Conservation (phyloP, 2,329 filamentous ascomycete genomes). For the Botrytis cinerea region DNA sequence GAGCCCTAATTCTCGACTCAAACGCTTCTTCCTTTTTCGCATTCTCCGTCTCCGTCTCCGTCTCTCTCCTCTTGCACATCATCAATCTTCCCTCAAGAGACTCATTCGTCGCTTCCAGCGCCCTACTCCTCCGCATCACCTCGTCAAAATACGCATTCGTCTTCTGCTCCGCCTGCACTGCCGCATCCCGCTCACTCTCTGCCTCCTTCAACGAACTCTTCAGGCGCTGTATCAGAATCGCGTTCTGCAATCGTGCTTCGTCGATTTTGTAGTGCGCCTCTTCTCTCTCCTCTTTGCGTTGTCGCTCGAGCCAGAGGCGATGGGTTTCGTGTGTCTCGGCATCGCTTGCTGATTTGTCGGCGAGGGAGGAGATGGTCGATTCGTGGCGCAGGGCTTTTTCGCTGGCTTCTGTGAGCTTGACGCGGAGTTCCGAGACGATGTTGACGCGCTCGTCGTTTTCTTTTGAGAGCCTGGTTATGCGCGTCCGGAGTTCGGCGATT, state of each 20-base stretch:
- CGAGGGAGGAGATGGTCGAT: neutral
- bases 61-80: neutral
- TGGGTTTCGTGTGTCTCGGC: neutral
- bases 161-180: neutral
- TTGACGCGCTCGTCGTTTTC: neutral
- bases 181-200: neutral
- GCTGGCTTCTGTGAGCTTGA: neutral
- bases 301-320: fast-evolving
- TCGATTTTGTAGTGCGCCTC: neutral
- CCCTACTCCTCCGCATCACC: neutral
- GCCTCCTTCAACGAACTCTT: too few relatives aligned
- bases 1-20: neutral
- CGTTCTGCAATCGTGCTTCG: fast-evolving
- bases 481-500: neutral
- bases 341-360: neutral
- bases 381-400: neutral
- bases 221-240: neutral
- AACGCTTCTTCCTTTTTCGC: neutral
- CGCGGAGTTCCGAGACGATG: neutral
- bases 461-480: neutral
- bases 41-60: fast-evolving
- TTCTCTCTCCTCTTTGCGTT: neutral
- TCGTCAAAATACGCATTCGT: neutral
- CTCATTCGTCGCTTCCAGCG: neutral
- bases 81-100: neutral